These are phyloP conservation scores for Dendrobium huoshanense DNA, from an alignment of 106 monocot genomes.

Conservation along the genomic window DNA sequence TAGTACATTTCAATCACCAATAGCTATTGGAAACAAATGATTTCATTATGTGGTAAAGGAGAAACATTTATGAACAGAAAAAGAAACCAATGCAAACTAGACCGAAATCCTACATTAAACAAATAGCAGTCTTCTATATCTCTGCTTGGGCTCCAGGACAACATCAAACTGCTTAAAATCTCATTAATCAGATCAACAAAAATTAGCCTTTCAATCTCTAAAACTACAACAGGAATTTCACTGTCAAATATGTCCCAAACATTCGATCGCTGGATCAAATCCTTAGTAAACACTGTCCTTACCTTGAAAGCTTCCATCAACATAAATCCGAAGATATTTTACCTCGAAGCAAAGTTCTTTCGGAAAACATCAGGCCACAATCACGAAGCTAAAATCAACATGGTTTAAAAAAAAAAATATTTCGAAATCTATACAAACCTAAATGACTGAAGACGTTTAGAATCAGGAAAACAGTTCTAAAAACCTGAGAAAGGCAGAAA, in stretches of 20 bases:
- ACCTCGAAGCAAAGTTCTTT: constrained; percentile 65
- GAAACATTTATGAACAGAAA: neutral
- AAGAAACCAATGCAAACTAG: neutral
- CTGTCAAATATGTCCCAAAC: constrained; percentile 37
- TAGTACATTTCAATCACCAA: too few species aligned
- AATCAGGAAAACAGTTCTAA: too few species aligned
- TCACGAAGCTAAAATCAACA: too few species aligned
- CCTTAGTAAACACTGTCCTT: constrained; percentile 24
- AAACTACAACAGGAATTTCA: constrained; percentile 36
- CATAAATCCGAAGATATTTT: constrained; percentile 21
- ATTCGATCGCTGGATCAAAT: constrained; percentile 23
- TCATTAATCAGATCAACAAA: constrained; percentile 72
- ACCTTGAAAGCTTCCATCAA: constrained; percentile 9
- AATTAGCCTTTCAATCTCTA: constrained; percentile 66
- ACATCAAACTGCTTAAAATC: constrained; percentile 20
- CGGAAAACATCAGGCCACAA: too few species aligned
- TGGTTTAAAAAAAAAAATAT: too few species aligned
- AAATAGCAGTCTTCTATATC: neutral
- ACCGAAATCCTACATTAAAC: neutral
- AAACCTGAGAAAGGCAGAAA: too few species aligned
- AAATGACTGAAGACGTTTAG: too few species aligned
- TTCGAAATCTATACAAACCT: too few species aligned
- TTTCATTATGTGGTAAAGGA: too few species aligned
- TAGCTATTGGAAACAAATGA: too few species aligned
- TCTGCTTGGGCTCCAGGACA: neutral